Evolutionary conservation across 2,329 filamentous ascomycete species (phyloP), one percentile per base, ranked within the genome.

Genomic region (Ramularia endophylla): DNA sequence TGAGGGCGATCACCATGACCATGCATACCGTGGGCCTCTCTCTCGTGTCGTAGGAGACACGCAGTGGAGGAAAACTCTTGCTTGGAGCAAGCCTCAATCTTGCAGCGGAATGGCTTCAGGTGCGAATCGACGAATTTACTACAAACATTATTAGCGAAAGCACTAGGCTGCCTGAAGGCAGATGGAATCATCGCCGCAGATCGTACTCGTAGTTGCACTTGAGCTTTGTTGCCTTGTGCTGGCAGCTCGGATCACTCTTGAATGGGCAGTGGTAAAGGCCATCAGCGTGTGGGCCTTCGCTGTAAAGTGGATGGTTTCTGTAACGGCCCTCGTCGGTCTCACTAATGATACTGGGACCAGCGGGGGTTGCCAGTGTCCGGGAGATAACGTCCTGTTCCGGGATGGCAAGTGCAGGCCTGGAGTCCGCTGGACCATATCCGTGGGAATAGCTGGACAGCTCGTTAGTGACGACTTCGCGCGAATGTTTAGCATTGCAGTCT

Each of bases 131-230:
- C 81, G 58, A 92, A 95, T 76, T 97, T 97, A 77, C 89, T 95
- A 29, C 30, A 20, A 20, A 57, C 48, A 57, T 32, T 39, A 46
- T 62, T 44, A 52, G 42, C 28, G 17, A 15, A 8, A n/a, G n/a
- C n/a, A n/a, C n/a, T n/a, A n/a, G n/a, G n/a, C n/a, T n/a, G n/a
- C n/a, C n/a, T n/a, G n/a, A n/a, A n/a, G n/a, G n/a, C n/a, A n/a
- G n/a, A n/a, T n/a, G n/a, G n/a, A n/a, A n/a, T n/a, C n/a, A n/a
- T 38, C 36, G 12, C 25, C 12, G n/a, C 13, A 31, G 30, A 17
- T 70, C 87, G 78, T 83, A 94, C 89, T 95, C 89, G 63, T 95
- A 97, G 70, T 95, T 94, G 81, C 90, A 95, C 78, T 95, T 95
- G 56, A 97, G 85, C 72, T 94, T 92, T 61, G 94, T 92, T 29